Evolutionary conservation across 768 basidiomycete genomes (phyloP).

Genomic region (Exidia glandulosa): DNA sequence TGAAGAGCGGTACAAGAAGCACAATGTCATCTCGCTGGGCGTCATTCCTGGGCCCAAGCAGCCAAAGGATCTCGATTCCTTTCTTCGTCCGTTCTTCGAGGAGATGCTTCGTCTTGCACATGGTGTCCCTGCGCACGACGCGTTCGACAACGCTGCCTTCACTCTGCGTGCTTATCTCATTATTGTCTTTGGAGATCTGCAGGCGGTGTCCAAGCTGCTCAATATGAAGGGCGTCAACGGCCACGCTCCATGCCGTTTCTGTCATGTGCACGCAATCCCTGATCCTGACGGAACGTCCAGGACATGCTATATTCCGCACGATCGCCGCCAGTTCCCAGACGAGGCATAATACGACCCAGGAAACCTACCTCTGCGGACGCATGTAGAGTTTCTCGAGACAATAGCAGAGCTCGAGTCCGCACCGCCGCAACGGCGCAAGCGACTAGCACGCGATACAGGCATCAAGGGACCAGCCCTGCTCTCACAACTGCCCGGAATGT

Average conservation of each 20-base stretch:
- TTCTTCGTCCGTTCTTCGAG: slow-evolving; percentile 8
- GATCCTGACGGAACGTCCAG: not conserved
- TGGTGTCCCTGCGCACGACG: slow-evolving; percentile 16
- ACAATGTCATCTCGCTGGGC: slow-evolving; percentile 10
- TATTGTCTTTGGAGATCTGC: slow-evolving; percentile 22
- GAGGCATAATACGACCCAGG: not conserved
- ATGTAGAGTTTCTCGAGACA: slow-evolving; percentile 18
- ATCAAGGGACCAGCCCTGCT: slow-evolving; percentile 26
- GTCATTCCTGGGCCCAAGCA: slow-evolving; percentile 13
- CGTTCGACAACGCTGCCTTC: slow-evolving; percentile 13
- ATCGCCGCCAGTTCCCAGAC: not conserved
- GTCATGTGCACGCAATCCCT: slow-evolving; percentile 22
- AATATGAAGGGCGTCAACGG: slow-evolving; percentile 35
- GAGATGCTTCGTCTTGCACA: not conserved
- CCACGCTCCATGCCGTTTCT: slow-evolving; percentile 25
- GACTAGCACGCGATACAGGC: slow-evolving; percentile 27
- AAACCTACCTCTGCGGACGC: slow-evolving; percentile 25
- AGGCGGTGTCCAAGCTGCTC: slow-evolving; percentile 18
- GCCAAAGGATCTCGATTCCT: slow-evolving; percentile 11
- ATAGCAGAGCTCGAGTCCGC: slow-evolving; percentile 13
- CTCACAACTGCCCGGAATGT: slow-evolving; percentile 9
- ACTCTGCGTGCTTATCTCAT: slow-evolving; percentile 20
- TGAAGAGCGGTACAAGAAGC: slow-evolving; percentile 9
- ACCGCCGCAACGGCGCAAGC: slow-evolving; percentile 17
- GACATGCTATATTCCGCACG: not conserved